These are phyloP conservation scores for Claviceps digitariae DNA, from an alignment of 2,329 filamentous ascomycete genomes.

Conservation along the genomic window DNA sequence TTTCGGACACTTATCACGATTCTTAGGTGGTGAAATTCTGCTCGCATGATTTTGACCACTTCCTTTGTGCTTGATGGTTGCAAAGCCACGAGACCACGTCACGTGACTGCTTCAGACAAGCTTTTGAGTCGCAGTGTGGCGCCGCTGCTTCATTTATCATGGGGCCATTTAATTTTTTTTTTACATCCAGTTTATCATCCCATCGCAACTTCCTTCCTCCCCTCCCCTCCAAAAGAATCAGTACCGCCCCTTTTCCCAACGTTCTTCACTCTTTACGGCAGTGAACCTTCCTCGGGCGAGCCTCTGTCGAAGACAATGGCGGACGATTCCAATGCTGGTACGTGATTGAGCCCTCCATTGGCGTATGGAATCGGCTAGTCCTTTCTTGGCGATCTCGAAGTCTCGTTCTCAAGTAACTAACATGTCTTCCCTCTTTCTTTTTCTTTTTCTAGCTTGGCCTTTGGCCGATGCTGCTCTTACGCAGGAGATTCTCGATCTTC, in stretches of 20 bases:
- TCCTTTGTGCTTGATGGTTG: too few relatives aligned
- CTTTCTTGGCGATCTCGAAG: neutral
- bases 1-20: too few relatives aligned
- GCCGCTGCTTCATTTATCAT: neutral
- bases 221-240: slow-evolving; percentile 3
- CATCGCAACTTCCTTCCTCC: neutral
- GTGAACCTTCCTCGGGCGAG: slow-evolving; percentile 38
- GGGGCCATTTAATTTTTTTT: slow-evolving; percentile 5
- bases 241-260: neutral
- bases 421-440: neutral
- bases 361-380: neutral
- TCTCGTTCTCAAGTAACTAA: neutral
- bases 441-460: slow-evolving; percentile 43
- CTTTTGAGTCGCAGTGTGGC: neutral
- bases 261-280: slow-evolving; percentile 24
- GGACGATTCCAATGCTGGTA: slow-evolving; percentile 14
- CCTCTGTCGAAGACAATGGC: slow-evolving; percentile 14
- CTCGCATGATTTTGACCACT: too few relatives aligned
- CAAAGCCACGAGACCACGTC: neutral
- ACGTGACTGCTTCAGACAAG: neutral
- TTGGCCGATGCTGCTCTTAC: slow-evolving; percentile 60
- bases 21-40: too few relatives aligned
- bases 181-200: neutral
- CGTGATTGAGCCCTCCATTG: neutral
- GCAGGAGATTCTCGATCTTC: slow-evolving; percentile 70